Evolutionary conservation across 2,329 filamentous ascomycete genomes (phyloP), one percentile per base, ranked within the genome.

Genomic region (Alternaria arbusti): DNA sequence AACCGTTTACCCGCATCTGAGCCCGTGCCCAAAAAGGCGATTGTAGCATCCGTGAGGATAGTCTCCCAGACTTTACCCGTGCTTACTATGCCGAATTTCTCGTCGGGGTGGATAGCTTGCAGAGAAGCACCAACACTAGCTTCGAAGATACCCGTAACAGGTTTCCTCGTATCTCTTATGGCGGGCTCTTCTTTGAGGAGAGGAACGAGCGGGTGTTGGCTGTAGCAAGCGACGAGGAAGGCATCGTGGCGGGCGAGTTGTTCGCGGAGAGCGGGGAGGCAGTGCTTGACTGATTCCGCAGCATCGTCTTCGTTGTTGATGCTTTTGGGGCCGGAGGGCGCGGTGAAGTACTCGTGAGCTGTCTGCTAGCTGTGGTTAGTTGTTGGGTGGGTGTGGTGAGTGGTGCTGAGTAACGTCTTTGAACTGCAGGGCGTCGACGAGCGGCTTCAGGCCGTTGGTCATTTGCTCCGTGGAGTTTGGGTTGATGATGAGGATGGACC

Each of bases 201-300:
- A 0, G 84, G 78, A 0, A 97, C 92, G 0, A 97, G 86, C 0
- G 91, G 89, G 74, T 97, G 94, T 1, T 91, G 88, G 63, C 92
- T 96, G 82, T 93, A 98, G 82, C 95, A 97, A 20, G 94, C 94
- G 3, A 97, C 86, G 1, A 97, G 85, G 65, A 96, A 90, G n/a
- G 86, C 93, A 74, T 96, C 89, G 78, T 92, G 88, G 26, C 80
- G 71, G 3, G 78, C 63, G 0, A 86, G 76, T 1, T 80, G 63
- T 2, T 83, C 76, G 25, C 81, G 76, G 6, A 92, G 76, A 63
- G 88, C 83, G 1, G 84, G 81, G 15, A 90, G 81, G 54, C 92
- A 91, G 60, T 88, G 86, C 2, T 85, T 75, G 1, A 88, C 86
- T 69, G 91, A 94, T 54, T 83, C 78, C 2, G 82, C 78, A 6